These are phyloP conservation scores for Scutellaria minor DNA, from an alignment of 257 asterid genomes.

Conservation along the genomic window DNA sequence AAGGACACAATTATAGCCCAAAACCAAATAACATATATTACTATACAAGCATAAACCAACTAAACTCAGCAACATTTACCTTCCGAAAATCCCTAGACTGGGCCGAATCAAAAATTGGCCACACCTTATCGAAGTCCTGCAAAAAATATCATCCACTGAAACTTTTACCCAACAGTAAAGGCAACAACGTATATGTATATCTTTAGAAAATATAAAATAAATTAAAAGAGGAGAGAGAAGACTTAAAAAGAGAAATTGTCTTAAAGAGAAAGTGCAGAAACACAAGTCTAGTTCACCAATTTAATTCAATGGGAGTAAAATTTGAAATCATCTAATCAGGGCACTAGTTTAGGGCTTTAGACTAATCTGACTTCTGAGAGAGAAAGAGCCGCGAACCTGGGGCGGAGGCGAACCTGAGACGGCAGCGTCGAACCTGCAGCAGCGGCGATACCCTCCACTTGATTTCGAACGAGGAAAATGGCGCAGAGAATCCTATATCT, in stretches of 20 bases:
- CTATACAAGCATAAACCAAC: conserved; percentile 13
- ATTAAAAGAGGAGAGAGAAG: not conserved
- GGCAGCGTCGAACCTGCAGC: too few relatives aligned
- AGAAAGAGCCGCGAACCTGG: too few relatives aligned
- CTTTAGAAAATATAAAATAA: too few relatives aligned
- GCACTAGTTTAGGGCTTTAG: too few relatives aligned
- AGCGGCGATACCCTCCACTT: too few relatives aligned
- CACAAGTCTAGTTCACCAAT: too few relatives aligned
- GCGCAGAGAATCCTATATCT: too few relatives aligned
- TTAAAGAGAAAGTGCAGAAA: conserved; percentile 28
- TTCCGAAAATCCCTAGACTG: conserved; percentile 99
- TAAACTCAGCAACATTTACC: conserved; percentile 49
- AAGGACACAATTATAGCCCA: not conserved
- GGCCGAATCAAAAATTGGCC: conserved; percentile 99
- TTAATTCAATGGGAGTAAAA: too few relatives aligned
- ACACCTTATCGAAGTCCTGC: conserved; percentile 98
- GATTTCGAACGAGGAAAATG: too few relatives aligned
- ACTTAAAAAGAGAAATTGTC: conserved; percentile 38
- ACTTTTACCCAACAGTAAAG: not conserved
- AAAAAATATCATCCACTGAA: conserved; percentile 33
- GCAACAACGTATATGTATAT: not conserved
- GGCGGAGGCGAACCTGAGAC: too few relatives aligned
- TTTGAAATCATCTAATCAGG: too few relatives aligned
- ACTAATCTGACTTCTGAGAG: too few relatives aligned
- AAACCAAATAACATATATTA: conserved; percentile 14